phyloP scores from a whole-genome alignment of 2,329 filamentous ascomycete species.

The Penicillium sp. region DNA sequence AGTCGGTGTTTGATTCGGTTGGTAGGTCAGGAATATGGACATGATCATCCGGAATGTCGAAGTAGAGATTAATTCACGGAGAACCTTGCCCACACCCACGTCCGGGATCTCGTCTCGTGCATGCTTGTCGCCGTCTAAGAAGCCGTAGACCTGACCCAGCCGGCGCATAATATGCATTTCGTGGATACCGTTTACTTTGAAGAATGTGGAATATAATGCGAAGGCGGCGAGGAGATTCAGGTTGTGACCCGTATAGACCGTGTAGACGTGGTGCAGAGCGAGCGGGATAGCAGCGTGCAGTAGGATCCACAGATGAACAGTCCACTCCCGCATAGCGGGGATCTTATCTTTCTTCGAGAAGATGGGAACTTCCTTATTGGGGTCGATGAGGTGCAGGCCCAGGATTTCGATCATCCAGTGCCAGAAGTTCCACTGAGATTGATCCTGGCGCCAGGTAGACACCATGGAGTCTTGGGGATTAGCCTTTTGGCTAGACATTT shows the following conservation, averaged over 20 bases:
- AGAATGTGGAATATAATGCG: conserved; percentile 40
- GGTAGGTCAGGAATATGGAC: conserved; percentile 34
- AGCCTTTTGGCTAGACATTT: background rate
- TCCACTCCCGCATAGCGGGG: conserved; percentile 40
- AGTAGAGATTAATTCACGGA: conserved; percentile 26
- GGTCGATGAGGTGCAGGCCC: conserved; percentile 26
- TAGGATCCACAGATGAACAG: conserved; percentile 43
- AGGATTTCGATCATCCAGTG: conserved; percentile 28
- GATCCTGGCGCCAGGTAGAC: conserved; percentile 30
- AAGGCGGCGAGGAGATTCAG: conserved; percentile 34
- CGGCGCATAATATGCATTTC: conserved; percentile 28
- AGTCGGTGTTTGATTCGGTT: conserved; percentile 9
- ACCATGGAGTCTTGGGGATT: conserved; percentile 28
- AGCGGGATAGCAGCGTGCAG: conserved; percentile 42
- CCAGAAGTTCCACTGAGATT: conserved; percentile 26
- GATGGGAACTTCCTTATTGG: conserved; percentile 33
- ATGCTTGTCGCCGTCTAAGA: conserved; percentile 26
- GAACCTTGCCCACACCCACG: conserved; percentile 36
- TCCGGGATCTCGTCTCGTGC: conserved; percentile 44
- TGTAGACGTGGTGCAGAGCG: conserved; percentile 39
- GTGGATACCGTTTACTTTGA: conserved; percentile 44
- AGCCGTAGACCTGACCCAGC: conserved; percentile 22
- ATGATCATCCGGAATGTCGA: conserved; percentile 35
- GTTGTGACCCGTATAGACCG: conserved; percentile 29
- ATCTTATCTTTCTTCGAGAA: conserved; percentile 46